Evolutionary conservation across 169 alveolate genomes (phyloP).

Genomic region (Plasmodium falciparum): DNA sequence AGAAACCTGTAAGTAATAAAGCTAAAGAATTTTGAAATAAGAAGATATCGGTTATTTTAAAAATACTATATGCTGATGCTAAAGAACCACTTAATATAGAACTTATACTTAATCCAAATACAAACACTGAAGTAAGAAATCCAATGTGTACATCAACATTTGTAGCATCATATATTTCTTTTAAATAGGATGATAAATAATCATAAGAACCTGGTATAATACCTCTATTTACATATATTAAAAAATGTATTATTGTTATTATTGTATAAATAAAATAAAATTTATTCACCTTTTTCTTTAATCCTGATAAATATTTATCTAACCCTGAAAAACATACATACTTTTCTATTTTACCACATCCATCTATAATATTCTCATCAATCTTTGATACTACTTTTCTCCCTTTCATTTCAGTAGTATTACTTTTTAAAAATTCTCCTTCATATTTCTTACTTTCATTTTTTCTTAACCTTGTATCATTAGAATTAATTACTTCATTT

Average conservation of each 20-base stretch:
- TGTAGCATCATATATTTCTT: constrained; percentile 12
- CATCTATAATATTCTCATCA: background rate
- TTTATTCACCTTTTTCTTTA: constrained; percentile 24
- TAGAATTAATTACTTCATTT: constrained; percentile 9
- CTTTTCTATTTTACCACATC: background rate
- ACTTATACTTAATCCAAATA: constrained; percentile 51
- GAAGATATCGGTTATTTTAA: constrained; percentile 29
- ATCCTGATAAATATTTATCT: constrained; percentile 8
- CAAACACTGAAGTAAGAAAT: constrained; percentile 44
- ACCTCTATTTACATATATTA: constrained; percentile 63
- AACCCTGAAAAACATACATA: constrained; percentile 11
- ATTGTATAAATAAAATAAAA: constrained; percentile 46
- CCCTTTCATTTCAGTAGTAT: background rate
- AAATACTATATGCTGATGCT: constrained; percentile 32
- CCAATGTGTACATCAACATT: constrained; percentile 73
- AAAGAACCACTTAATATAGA: constrained; percentile 52
- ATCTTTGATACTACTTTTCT: constrained; percentile 15
- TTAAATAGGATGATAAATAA: constrained; percentile 36
- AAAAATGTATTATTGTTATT: constrained; percentile 30
- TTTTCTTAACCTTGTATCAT: background rate
- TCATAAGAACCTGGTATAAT: constrained; percentile 66
- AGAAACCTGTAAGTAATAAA: constrained; percentile 25
- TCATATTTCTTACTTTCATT: constrained; percentile 2
- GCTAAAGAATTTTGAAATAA: constrained; percentile 41
- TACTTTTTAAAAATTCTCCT: background rate